Conservation (phyloP, 257 asterid genomes). For the Petrea volubilis region DNA sequence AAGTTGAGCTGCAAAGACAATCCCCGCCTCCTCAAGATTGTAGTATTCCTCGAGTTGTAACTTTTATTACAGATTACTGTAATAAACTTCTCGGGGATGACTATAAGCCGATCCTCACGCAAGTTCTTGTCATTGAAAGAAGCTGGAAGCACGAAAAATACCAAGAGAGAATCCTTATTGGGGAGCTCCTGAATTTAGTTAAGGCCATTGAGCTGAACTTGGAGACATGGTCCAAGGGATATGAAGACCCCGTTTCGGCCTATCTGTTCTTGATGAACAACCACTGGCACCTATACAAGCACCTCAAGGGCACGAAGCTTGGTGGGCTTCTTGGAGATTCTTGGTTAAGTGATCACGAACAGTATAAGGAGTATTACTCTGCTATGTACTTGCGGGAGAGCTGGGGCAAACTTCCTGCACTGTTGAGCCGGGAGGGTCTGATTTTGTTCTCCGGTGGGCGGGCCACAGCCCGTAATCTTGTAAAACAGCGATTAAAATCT, state of each 20-base stretch:
- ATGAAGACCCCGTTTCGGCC: constrained; percentile 51
- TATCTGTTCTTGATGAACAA: constrained; percentile 76
- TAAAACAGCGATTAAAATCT: constrained; percentile 71
- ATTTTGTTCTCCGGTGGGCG: constrained; percentile 87
- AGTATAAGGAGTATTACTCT: constrained; percentile 57
- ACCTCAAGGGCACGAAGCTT: constrained; percentile 72
- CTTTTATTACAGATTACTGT: constrained; percentile 77
- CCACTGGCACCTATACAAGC: constrained; percentile 76
- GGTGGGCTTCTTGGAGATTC: constrained; percentile 70
- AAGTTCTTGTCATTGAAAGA: constrained; percentile 81
- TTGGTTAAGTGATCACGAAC: constrained; percentile 76
- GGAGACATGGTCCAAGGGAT: constrained; percentile 84
- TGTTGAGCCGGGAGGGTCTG: constrained; percentile 84
- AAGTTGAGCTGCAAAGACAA: constrained; percentile 83
- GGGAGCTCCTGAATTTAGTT: constrained; percentile 64
- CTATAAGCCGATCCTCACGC: constrained; percentile 74
- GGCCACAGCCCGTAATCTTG: constrained; percentile 85
- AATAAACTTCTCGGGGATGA: constrained; percentile 82
- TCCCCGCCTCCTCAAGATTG: constrained; percentile 85
- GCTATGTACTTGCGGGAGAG: constrained; percentile 58
- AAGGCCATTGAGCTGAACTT: constrained; percentile 71
- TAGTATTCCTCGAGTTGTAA: constrained; percentile 75
- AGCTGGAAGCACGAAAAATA: constrained; percentile 86
- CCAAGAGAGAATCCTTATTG: constrained; percentile 67
- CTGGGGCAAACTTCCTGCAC: constrained; percentile 84